These are phyloP conservation scores for Diaporthe amygdali DNA, from an alignment of 2,329 filamentous ascomycete species.

Conservation along the genomic window DNA sequence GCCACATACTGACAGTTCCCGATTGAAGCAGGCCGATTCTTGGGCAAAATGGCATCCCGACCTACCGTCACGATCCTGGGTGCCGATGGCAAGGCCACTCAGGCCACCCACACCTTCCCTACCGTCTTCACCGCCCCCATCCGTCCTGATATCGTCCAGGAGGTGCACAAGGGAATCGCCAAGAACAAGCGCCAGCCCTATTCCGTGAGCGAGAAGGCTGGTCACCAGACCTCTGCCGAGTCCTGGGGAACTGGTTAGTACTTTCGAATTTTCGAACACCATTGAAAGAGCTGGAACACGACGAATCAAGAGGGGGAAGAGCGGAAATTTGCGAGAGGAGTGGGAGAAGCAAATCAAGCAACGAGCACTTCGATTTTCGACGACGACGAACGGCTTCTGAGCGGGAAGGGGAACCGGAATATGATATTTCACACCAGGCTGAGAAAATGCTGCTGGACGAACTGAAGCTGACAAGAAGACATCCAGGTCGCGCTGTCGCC, in stretches of 20 bases:
- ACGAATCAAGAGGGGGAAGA: not conserved
- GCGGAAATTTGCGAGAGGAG: not conserved
- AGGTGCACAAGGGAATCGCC: slow-evolving; percentile 98
- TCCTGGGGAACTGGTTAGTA: slow-evolving; percentile 98
- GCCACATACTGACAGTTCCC: slow-evolving; percentile 18
- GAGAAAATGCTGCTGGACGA: not conserved
- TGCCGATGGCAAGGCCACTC: slow-evolving; percentile 92
- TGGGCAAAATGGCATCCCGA: slow-evolving; percentile 83
- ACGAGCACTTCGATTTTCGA: not conserved
- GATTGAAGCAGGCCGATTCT: slow-evolving; percentile 27
- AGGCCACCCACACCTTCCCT: slow-evolving; percentile 89
- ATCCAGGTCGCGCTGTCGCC: slow-evolving; percentile 94
- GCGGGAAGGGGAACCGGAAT: not conserved
- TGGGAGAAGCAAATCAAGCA: not conserved
- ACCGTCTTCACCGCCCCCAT: slow-evolving; percentile 97
- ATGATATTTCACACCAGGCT: not conserved
- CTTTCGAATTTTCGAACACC: slow-evolving; percentile 3
- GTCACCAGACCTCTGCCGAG: slow-evolving; percentile 99
- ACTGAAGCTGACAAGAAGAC: slow-evolving; percentile 31
- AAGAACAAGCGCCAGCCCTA: slow-evolving; percentile 99
- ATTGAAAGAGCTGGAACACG: not conserved
- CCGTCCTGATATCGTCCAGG: slow-evolving; percentile 98
- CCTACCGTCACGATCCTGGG: slow-evolving; percentile 97
- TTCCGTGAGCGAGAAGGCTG: slow-evolving; percentile 99
- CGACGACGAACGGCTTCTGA: not conserved